These are phyloP conservation scores for Trypanosoma theileri DNA, from an alignment of 208 protist genomes.

Conservation along the genomic window DNA sequence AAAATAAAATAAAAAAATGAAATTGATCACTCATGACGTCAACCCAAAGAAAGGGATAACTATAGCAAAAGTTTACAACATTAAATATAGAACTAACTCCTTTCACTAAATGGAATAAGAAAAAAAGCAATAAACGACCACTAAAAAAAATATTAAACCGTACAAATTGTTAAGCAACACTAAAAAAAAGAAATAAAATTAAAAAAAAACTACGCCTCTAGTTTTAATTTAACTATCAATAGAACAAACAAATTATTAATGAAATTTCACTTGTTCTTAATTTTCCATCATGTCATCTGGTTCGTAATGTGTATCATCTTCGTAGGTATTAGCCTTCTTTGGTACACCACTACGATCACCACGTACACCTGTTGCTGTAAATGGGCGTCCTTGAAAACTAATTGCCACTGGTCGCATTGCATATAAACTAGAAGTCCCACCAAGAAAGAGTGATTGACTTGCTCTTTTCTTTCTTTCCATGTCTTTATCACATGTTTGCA, in stretches of 20 bases:
- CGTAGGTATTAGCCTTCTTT: conserved; percentile 17
- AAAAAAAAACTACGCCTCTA: too few relatives aligned
- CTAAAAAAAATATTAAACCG: too few relatives aligned
- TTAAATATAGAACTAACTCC: too few relatives aligned
- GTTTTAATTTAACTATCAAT: too few relatives aligned
- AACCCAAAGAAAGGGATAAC: conserved; percentile 8
- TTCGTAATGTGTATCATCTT: conserved; percentile 22
- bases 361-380: conserved; percentile 49
- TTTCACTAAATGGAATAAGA: too few relatives aligned
- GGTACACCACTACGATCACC: conserved; percentile 14
- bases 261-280: too few relatives aligned
- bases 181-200: too few relatives aligned
- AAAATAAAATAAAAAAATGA: conserved; percentile 4
- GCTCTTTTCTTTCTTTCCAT: conserved; percentile 10
- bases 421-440: conserved; percentile 22
- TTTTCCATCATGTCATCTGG: conserved; percentile 17
- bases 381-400: conserved; percentile 49
- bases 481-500: conserved; percentile 23
- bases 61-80: too few relatives aligned
- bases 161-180: too few relatives aligned
- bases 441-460: conserved; percentile 1
- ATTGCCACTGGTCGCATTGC: conserved; percentile 25
- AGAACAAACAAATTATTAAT: too few relatives aligned
- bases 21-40: neutral
- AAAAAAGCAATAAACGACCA: too few relatives aligned